Conservation (phyloP, 2,329 filamentous ascomycete species). For the Trichoderma oligosporum region DNA sequence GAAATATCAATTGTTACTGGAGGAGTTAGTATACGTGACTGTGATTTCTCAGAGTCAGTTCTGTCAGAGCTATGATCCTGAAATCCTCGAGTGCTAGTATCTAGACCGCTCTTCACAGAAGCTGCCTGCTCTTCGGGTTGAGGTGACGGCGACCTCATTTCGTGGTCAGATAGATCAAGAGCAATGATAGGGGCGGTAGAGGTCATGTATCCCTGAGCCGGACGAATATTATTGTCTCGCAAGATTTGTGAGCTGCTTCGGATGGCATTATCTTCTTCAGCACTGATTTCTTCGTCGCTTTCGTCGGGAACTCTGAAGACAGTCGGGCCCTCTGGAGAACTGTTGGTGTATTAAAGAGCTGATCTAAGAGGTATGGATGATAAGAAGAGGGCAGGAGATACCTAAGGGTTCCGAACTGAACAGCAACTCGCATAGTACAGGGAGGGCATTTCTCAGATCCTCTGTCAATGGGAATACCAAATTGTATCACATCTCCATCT, state of each 20-base stretch:
- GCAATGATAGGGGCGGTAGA: not conserved
- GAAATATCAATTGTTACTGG: not conserved
- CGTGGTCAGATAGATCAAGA: constrained; percentile 27
- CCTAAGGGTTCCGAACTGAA: constrained; percentile 30
- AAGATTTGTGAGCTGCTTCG: constrained; percentile 28
- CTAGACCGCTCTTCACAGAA: not conserved
- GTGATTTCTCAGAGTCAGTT: not conserved
- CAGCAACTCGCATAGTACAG: constrained; percentile 34
- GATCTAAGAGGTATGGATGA: not conserved
- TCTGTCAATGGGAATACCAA: constrained; percentile 37
- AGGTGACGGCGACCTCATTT: not conserved
- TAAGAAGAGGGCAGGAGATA: constrained; percentile 16
- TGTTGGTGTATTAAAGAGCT: constrained; percentile 24
- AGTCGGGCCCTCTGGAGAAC: constrained; percentile 28
- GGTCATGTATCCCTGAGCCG: constrained; percentile 21
- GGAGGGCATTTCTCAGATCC: constrained; percentile 36
- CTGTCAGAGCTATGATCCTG: not conserved
- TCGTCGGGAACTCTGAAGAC: constrained; percentile 45
- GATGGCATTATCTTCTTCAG: constrained; percentile 29
- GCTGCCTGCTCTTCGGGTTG: not conserved
- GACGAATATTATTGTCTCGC: constrained; percentile 29
- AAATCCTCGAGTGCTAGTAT: too few relatives aligned
- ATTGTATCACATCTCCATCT: constrained; percentile 34
- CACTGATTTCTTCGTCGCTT: constrained; percentile 30
- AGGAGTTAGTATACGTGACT: constrained; percentile 8